Evolutionary conservation across 2,329 filamentous ascomycete species (phyloP).

Genomic region (Cladophialophora yegresii): DNA sequence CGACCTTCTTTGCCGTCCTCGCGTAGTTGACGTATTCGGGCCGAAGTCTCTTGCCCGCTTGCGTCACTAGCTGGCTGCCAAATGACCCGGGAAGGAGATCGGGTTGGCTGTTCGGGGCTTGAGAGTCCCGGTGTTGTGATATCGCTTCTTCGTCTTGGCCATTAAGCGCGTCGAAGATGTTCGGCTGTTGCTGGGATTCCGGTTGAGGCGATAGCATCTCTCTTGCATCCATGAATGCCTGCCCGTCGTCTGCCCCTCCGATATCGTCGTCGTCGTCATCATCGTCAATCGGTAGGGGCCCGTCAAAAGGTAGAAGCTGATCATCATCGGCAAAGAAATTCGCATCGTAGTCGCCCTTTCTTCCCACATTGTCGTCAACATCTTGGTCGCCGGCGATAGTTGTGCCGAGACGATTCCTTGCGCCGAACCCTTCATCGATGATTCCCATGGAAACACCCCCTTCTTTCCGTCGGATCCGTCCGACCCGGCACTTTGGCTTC

Average conservation of each 20-base stretch:
- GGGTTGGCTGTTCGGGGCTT: slow-evolving; percentile 13
- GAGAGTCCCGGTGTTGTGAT: slow-evolving; percentile 12
- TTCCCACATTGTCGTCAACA: slow-evolving; percentile 56
- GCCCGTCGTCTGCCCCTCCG: slow-evolving; percentile 36
- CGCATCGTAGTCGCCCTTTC: slow-evolving; percentile 80
- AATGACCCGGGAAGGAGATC: slow-evolving; percentile 56
- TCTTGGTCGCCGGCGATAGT: slow-evolving; percentile 39
- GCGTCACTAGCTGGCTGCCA: slow-evolving; percentile 63
- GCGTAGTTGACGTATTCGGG: slow-evolving; percentile 69
- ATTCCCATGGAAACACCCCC: slow-evolving; percentile 61
- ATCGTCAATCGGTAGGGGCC: slow-evolving; percentile 49
- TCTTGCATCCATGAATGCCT: slow-evolving; percentile 50
- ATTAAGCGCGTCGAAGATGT: slow-evolving; percentile 18
- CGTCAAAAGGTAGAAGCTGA: slow-evolving; percentile 46
- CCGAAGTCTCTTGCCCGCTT: slow-evolving; percentile 58
- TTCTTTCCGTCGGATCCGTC: slow-evolving; percentile 57
- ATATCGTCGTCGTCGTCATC: slow-evolving; percentile 44
- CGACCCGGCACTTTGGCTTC: slow-evolving; percentile 86
- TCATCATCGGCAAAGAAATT: slow-evolving; percentile 88
- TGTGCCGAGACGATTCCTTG: slow-evolving; percentile 59
- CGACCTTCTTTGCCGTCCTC: slow-evolving; percentile 66
- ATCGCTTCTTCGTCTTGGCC: slow-evolving; percentile 21
- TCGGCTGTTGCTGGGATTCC: slow-evolving; percentile 26
- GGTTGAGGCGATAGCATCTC: slow-evolving; percentile 51
- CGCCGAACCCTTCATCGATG: slow-evolving; percentile 96